These are phyloP conservation scores for Asterophora parasitica DNA, from an alignment of 768 basidiomycete species.

Conservation along the genomic window DNA sequence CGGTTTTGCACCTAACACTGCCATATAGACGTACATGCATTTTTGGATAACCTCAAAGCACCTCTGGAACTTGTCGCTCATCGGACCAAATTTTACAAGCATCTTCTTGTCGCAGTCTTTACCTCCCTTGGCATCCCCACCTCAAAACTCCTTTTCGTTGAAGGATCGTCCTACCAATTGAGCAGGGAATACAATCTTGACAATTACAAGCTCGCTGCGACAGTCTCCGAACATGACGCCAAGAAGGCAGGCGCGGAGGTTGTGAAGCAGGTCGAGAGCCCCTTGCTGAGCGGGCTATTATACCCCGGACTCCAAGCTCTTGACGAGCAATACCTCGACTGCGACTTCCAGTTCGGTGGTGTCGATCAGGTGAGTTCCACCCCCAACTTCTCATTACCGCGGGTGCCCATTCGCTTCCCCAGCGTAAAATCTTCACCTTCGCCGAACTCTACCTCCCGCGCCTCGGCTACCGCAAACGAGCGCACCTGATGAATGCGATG, in stretches of 20 bases:
- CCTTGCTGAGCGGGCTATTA: slow-evolving; percentile 83
- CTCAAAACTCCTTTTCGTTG: slow-evolving; percentile 75
- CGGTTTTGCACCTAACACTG: neutral
- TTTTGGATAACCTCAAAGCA: slow-evolving; percentile 96
- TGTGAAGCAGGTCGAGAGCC: slow-evolving; percentile 94
- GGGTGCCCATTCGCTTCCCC: slow-evolving; percentile 3
- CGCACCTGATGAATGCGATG: slow-evolving; percentile 98
- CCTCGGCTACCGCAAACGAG: slow-evolving; percentile 89
- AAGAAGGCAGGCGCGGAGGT: slow-evolving; percentile 99
- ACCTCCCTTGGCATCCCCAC: slow-evolving; percentile 87
- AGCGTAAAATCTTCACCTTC: slow-evolving; percentile 99
- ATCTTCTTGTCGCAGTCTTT: slow-evolving; percentile 78
- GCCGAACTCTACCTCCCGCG: slow-evolving; percentile 93
- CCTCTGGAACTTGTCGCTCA: slow-evolving; percentile 86
- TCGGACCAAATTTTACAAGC: slow-evolving; percentile 87
- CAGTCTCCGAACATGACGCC: slow-evolving; percentile 92
- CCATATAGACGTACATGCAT: slow-evolving; percentile 85
- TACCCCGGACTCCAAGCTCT: slow-evolving; percentile 97
- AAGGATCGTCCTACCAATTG: slow-evolving; percentile 92
- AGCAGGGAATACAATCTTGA: slow-evolving; percentile 90
- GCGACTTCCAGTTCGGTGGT: slow-evolving; percentile 98
- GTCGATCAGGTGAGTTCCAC: slow-evolving; percentile 76
- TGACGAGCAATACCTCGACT: slow-evolving; percentile 93
- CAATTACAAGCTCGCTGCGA: slow-evolving; percentile 88
- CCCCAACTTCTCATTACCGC: neutral